Conservation (phyloP, 208 protist genomes). For the Acanthamoeba royreba region DNA sequence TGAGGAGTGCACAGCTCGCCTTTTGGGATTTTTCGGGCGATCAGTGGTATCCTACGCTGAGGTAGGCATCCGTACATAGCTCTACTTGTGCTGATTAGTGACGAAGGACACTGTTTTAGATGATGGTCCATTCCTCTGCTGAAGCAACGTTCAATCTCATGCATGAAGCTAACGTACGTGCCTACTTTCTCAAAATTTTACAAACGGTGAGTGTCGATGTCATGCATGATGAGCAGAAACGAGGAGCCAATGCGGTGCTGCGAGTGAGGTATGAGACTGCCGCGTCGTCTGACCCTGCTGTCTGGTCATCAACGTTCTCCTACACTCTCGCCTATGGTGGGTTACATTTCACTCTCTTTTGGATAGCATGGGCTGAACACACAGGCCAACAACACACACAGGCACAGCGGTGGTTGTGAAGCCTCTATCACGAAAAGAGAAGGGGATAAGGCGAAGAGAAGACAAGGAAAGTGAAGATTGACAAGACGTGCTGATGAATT, state of each 20-base stretch:
- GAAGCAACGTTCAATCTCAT: not conserved
- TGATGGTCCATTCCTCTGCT: not conserved
- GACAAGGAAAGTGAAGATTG: no score
- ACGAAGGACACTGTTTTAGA: no score
- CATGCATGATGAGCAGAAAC: not conserved
- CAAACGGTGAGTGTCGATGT: not conserved
- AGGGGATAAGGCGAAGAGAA: no score
- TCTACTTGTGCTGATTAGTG: no score
- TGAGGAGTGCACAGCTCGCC: not conserved
- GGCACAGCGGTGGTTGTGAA: not conserved
- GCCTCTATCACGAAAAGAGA: no score
- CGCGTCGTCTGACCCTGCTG: not conserved
- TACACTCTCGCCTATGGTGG: slow-evolving; percentile 1
- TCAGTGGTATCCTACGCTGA: not conserved
- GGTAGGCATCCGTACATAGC: no score
- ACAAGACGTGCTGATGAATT: no score
- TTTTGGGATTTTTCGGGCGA: not conserved
- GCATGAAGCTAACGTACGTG: not conserved
- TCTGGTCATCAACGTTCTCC: not conserved
- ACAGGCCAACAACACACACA: not conserved
- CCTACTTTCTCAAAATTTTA: not conserved
- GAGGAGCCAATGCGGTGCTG: not conserved
- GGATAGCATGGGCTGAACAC: not conserved
- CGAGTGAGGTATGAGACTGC: not conserved
- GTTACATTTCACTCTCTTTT: not conserved